These are phyloP conservation scores for Pseudogymnoascus sp. DNA, from an alignment of 2,329 filamentous ascomycete genomes.

Conservation along the genomic window DNA sequence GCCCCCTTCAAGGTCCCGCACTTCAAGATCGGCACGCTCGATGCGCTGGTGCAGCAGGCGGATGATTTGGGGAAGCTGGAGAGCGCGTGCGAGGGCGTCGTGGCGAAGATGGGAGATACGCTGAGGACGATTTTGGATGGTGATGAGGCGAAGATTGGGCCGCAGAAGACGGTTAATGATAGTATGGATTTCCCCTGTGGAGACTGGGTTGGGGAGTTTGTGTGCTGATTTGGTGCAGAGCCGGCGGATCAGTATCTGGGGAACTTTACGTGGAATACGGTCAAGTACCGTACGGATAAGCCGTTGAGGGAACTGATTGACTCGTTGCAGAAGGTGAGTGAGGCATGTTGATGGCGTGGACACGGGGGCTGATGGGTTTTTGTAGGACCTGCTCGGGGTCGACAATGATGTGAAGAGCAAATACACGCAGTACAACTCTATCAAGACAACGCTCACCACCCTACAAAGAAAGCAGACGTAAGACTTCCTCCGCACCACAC, in stretches of 20 bases:
- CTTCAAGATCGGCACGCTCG: conserved; percentile 96
- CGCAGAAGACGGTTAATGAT: conserved; percentile 71
- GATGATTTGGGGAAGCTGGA: conserved; percentile 91
- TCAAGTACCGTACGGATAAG: conserved; percentile 92
- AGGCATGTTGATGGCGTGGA: background rate
- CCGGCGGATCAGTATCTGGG: conserved; percentile 91
- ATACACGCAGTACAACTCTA: conserved; percentile 85
- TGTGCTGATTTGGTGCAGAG: conserved; percentile 44
- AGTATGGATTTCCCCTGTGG: conserved; percentile 64
- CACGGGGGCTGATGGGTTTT: background rate
- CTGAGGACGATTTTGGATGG: conserved; percentile 26
- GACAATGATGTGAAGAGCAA: conserved; percentile 95
- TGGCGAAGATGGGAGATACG: conserved; percentile 59
- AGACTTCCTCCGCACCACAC: conserved; percentile 22
- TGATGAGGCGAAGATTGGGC: conserved; percentile 50
- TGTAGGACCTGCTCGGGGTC: conserved; percentile 75
- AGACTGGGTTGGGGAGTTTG: background rate
- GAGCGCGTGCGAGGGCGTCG: conserved; percentile 66
- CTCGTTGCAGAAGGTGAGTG: conserved; percentile 69
- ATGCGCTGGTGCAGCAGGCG: conserved; percentile 90
- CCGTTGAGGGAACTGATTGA: conserved; percentile 80
- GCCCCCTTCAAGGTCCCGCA: conserved; percentile 75
- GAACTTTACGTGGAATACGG: conserved; percentile 92
- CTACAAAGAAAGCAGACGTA: conserved; percentile 84
- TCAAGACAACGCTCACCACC: conserved; percentile 74